Conservation (phyloP, 1,284 basidiomycete genomes). For the Nidula niveotomentosa region DNA sequence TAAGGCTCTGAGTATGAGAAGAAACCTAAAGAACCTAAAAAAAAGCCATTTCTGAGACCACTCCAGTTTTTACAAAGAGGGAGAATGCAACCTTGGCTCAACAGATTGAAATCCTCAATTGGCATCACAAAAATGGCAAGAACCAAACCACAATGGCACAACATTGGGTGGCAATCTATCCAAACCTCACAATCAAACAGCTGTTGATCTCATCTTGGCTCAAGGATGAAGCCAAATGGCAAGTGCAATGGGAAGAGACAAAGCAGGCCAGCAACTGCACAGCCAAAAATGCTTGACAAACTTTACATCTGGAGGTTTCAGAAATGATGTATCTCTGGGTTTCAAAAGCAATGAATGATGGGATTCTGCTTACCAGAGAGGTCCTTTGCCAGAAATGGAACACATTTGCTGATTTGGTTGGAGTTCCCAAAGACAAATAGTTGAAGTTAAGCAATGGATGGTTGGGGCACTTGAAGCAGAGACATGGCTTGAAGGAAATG, state of each 20-base stretch:
- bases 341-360: neutral
- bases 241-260: no score
- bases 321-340: neutral
- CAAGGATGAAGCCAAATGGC: neutral
- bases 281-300: neutral
- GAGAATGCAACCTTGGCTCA: neutral
- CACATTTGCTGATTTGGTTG: neutral
- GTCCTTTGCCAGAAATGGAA: neutral
- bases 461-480: neutral
- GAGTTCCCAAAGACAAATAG: neutral
- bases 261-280: neutral
- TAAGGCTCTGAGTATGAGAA: no score
- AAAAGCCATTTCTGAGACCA: no score
- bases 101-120: neutral
- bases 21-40: slow-evolving; percentile 2
- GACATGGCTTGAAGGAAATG: neutral
- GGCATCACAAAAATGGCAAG: neutral
- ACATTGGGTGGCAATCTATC: neutral
- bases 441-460: no score
- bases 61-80: neutral
- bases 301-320: neutral
- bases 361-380: neutral
- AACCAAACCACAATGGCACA: neutral
- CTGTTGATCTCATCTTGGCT: neutral
- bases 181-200: neutral